Conservation (phyloP, 1,284 basidiomycete species). For the Thecaphora thlaspeos region DNA sequence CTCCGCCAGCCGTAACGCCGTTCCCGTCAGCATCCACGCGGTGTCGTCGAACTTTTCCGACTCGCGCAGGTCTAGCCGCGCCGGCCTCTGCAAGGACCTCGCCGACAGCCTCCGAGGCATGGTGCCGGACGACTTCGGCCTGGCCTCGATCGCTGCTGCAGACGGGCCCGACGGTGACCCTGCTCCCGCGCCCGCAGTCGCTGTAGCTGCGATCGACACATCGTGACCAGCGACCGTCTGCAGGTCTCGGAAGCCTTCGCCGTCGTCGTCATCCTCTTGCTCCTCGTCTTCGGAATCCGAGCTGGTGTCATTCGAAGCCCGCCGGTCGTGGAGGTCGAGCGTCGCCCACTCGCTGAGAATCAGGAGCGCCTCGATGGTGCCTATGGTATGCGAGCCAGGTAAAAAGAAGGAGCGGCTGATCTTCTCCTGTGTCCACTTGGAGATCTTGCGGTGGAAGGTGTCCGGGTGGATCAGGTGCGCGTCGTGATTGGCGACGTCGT, state of each 20-base stretch:
- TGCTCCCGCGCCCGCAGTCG: too few relatives aligned
- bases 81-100: constrained; percentile 5
- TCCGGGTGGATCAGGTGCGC: constrained; percentile 28
- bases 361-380: constrained; percentile 39
- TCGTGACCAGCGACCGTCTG: background rate
- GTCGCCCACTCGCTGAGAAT: constrained; percentile 44
- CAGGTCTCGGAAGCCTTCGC: constrained; percentile 1
- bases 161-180: too few relatives aligned
- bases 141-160: too few relatives aligned
- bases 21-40: constrained; percentile 40
- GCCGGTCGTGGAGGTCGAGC: constrained; percentile 32
- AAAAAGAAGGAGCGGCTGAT: constrained; percentile 37
- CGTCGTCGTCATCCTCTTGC: constrained; percentile 10
- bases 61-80: constrained; percentile 27
- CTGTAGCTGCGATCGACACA: constrained; percentile 11
- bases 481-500: constrained; percentile 33
- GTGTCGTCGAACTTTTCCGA: constrained; percentile 42
- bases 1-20: constrained; percentile 37
- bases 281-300: constrained; percentile 25
- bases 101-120: background rate
- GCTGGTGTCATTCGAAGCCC: constrained; percentile 25
- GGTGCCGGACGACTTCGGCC: background rate
- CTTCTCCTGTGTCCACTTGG: constrained; percentile 41
- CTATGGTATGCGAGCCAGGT: constrained; percentile 36
- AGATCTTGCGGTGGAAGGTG: constrained; percentile 37